Base-by-base conservation (phyloP, 371 early-diverging fungal genomes). In the Smittium culicis region DNA sequence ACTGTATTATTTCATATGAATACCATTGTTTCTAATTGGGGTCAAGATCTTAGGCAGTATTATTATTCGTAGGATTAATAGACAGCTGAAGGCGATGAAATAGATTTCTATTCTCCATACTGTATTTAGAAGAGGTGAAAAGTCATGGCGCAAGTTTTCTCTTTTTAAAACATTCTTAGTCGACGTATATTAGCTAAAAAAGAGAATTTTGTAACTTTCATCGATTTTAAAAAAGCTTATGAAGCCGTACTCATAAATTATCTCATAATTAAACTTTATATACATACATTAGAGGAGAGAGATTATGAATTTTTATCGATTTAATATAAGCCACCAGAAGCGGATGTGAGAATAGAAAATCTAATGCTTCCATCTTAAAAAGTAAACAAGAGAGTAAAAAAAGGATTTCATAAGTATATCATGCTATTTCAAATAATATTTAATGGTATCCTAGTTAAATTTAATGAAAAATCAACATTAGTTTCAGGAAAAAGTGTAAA, bases 151-250 rank as follows among this genome's bases (percentile, higher is more conserved):
- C 60, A 59, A 59, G 60, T 32, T 59, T 5, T 32, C 5, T 27
- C 60, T n/a, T 25, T 59, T 29, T 59, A 29, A 29, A n/a, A 59
- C 16, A 59, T 59, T 29, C 16, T 59, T 32, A 14, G n/a, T 29
- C 60, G 60, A 5, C 28, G 60, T 29, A 59, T 11, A 59, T 11
- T 59, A n/a, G 11, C 11, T 29, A 27, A n/a, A n/a, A 59, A 59
- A 59, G 16, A 5, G 5, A 59, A 16, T 14, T 59, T 11, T 59
- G 60, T 59, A 27, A 16, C 30, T 32, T 59, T 59, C n/a, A 32
- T 59, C n/a, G 60, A 59, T 59, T 59, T 59, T 32, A 32, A 59
- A 59, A 59, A 59, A 25, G 60, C 5, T 11, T 59, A 59, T 32
- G 60, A 59, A 11, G n/a, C 5, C 16, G 25, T 59, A 11, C 25